Evolutionary conservation across 352 stramenopile species (phyloP).

Genomic region (Thalassiosira hispida): DNA sequence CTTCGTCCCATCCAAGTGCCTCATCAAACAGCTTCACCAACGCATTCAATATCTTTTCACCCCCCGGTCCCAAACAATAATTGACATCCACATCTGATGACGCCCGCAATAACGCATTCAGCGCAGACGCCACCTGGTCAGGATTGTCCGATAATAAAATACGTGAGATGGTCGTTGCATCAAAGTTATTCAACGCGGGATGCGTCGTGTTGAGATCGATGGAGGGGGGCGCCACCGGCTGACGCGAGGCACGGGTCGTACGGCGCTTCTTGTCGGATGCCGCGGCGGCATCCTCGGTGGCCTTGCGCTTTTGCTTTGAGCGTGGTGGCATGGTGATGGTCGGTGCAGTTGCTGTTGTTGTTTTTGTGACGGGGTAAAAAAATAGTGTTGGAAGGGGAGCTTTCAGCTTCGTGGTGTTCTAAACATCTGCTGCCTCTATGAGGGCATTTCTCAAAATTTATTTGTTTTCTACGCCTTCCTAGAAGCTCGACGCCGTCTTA

Average conservation of each 20-base stretch:
- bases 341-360: neutral
- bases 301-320: slow-evolving; percentile 24
- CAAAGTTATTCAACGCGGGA: slow-evolving; percentile 36
- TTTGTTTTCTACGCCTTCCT: too few relatives aligned
- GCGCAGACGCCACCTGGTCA: slow-evolving; percentile 47
- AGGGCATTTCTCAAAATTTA: too few relatives aligned
- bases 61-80: slow-evolving; percentile 60
- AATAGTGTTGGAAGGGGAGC: neutral
- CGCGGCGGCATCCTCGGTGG: slow-evolving; percentile 6
- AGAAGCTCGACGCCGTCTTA: too few relatives aligned
- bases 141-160: slow-evolving; percentile 31
- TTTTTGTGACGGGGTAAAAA: too few relatives aligned
- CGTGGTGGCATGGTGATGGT: slow-evolving; percentile 1
- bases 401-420: too few relatives aligned
- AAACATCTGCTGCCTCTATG: too few relatives aligned
- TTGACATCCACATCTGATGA: slow-evolving; percentile 64
- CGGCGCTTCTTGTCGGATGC: slow-evolving; percentile 42
- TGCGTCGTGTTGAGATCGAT: slow-evolving; percentile 54
- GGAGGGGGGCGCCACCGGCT: slow-evolving; percentile 36
- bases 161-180: slow-evolving; percentile 20
- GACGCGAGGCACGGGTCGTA: slow-evolving; percentile 16
- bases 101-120: slow-evolving; percentile 68
- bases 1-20: slow-evolving; percentile 57
- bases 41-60: slow-evolving; percentile 57
- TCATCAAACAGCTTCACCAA: slow-evolving; percentile 68